These are phyloP conservation scores for Aspergillus chevalieri DNA, from an alignment of 2,329 filamentous ascomycete species.

Conservation along the genomic window DNA sequence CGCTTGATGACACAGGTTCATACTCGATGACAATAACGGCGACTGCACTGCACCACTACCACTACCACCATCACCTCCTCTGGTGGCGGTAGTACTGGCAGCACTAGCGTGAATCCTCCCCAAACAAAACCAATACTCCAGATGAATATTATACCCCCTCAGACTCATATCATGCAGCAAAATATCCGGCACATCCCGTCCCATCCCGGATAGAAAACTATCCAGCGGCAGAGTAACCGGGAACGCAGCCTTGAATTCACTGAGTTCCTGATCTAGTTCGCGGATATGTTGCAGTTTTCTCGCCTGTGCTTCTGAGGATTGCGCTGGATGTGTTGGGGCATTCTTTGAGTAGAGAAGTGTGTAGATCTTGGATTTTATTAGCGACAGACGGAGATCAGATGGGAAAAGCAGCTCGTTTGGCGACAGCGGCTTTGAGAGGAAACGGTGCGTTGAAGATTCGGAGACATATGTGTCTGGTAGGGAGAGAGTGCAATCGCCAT, in stretches of 20 bases:
- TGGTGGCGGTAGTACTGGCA: constrained; percentile 1
- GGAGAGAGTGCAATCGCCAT: constrained; percentile 17
- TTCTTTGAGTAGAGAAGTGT: constrained; percentile 14
- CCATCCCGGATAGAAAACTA: constrained; percentile 9
- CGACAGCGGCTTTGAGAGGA: constrained; percentile 16
- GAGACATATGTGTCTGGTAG: constrained; percentile 15
- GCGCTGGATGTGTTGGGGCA: constrained; percentile 3
- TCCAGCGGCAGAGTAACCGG: constrained; percentile 15
- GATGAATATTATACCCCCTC: constrained; percentile 18
- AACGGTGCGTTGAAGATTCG: constrained; percentile 14
- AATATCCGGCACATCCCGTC: constrained; percentile 10
- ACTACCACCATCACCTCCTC: neutral
- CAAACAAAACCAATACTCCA: constrained; percentile 21
- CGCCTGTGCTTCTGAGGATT: constrained; percentile 6
- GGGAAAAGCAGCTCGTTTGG: constrained; percentile 17
- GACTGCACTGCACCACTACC: neutral
- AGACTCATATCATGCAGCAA: constrained; percentile 19
- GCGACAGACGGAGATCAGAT: constrained; percentile 17
- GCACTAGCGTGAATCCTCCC: constrained; percentile 18
- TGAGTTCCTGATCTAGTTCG: constrained; percentile 18
- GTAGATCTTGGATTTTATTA: constrained; percentile 20
- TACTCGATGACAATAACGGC: constrained; percentile 16
- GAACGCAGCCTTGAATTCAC: constrained; percentile 12
- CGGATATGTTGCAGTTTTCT: constrained; percentile 17
- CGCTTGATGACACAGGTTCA: constrained; percentile 16